Percentiles rank a stretch among this genome's conserved stretches.
phyloP scores from a whole-genome alignment of 129 eudicot species.

The Pseudognaphalium luteoalbum region DNA sequence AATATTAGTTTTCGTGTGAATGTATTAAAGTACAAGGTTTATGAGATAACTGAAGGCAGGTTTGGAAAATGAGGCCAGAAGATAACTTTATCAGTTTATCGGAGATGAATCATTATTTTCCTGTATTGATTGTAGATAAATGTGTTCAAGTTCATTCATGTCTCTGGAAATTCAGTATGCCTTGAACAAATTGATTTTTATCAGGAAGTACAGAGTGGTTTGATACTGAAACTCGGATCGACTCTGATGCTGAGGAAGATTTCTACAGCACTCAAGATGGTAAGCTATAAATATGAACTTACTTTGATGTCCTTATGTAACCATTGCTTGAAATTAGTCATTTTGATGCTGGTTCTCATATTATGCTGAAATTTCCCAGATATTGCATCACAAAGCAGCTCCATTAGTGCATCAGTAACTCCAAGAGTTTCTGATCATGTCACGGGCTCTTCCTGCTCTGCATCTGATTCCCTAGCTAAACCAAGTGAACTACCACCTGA shows the following conservation, averaged over 20 bases:
- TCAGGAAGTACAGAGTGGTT: slow-evolving; percentile 84
- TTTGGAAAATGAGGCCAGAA: background rate
- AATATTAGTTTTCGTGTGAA: background rate
- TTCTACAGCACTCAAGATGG: slow-evolving; percentile 82
- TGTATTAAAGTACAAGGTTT: background rate
- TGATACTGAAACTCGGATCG: slow-evolving; percentile 54
- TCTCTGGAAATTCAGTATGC: background rate
- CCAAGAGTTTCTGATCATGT: slow-evolving; percentile 57
- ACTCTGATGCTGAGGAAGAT: slow-evolving; percentile 82
- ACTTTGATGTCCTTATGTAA: background rate
- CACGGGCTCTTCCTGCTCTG: slow-evolving; percentile 30
- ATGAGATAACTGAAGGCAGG: background rate
- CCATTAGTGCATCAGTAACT: slow-evolving; percentile 64
- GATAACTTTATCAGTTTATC: background rate
- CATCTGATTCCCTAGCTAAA: slow-evolving; percentile 39
- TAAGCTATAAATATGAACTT: slow-evolving; percentile 14
- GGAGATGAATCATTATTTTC: background rate
- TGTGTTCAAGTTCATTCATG: background rate
- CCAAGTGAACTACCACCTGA: slow-evolving; percentile 24
- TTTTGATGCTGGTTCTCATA: background rate
- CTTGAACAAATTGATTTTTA: slow-evolving; percentile 3
- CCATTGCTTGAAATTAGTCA: background rate
- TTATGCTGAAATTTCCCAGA: slow-evolving; percentile 37
- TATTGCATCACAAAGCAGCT: slow-evolving; percentile 59
- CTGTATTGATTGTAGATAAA: background rate